phyloP scores from a whole-genome alignment of 2,329 filamentous ascomycete species.

The Sporothrix schenckii region DNA sequence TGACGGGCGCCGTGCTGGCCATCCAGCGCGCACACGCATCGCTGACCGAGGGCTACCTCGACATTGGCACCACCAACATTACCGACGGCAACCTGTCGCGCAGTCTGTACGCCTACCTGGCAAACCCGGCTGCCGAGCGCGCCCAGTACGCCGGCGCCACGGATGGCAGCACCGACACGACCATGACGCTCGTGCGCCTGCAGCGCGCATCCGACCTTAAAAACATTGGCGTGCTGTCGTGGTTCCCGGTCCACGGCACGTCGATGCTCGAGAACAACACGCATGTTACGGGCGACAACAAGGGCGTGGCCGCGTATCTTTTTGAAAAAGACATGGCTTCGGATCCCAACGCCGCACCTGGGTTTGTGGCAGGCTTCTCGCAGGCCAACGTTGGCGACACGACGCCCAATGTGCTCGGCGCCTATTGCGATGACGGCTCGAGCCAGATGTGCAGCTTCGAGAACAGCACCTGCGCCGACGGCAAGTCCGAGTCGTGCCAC shows the following conservation, averaged over 20 bases:
- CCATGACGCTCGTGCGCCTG: slow-evolving; percentile 78
- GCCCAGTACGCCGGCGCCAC: slow-evolving; percentile 61
- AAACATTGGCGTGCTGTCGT: slow-evolving; percentile 79
- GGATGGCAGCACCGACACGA: slow-evolving; percentile 62
- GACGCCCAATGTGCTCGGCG: slow-evolving; percentile 79
- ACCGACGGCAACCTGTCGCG: slow-evolving; percentile 83
- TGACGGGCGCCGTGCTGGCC: slow-evolving; percentile 80
- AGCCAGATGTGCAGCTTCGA: slow-evolving; percentile 71
- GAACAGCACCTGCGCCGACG: slow-evolving; percentile 79
- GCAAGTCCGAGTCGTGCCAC: slow-evolving; percentile 71
- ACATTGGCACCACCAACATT: slow-evolving; percentile 69
- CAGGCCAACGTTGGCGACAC: slow-evolving; percentile 91
- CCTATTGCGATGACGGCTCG: slow-evolving; percentile 84
- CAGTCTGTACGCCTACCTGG: slow-evolving; percentile 83
- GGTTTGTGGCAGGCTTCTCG: slow-evolving; percentile 87
- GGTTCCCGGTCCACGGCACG: slow-evolving; percentile 91
- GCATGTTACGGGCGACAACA: slow-evolving; percentile 86
- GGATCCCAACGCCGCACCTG: slow-evolving; percentile 50
- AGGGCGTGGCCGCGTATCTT: slow-evolving; percentile 82
- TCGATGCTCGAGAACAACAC: slow-evolving; percentile 91
- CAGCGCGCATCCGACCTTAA: slow-evolving; percentile 72
- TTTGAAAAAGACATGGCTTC: slow-evolving; percentile 71
- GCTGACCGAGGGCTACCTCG: slow-evolving; percentile 67
- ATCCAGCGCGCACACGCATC: slow-evolving; percentile 79
- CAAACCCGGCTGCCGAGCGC: slow-evolving; percentile 79